phyloP scores from a whole-genome alignment of 768 basidiomycete species.

The Cystofilobasidium macerans region DNA sequence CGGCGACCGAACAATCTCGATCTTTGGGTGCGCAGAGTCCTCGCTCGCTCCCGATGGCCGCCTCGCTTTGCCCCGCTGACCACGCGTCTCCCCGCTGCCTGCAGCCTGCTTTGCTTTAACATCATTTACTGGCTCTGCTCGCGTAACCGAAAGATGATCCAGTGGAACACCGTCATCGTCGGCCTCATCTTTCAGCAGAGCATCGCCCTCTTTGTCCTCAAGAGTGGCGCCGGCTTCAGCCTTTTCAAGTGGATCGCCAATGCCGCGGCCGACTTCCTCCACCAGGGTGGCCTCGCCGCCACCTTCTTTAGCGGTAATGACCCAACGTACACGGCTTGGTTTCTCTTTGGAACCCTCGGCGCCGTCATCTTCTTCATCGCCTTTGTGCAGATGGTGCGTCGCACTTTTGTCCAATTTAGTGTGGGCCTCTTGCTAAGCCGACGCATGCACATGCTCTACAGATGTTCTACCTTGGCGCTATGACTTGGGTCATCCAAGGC shows the following conservation, averaged over 20 bases:
- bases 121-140: constrained; percentile 60
- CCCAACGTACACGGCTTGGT: constrained; percentile 1
- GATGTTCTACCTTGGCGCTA: constrained; percentile 53
- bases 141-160: constrained; percentile 51
- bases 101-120: constrained; percentile 63
- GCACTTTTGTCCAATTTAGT: constrained; percentile 14
- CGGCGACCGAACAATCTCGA: constrained; percentile 68
- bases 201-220: constrained; percentile 80
- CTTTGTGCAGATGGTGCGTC: constrained; percentile 62
- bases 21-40: constrained; percentile 43
- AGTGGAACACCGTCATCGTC: constrained; percentile 67
- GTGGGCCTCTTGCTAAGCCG: too few relatives aligned
- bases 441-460: neutral
- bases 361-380: constrained; percentile 91
- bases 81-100: too few relatives aligned
- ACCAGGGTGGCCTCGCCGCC: constrained; percentile 57
- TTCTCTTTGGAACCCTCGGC: constrained; percentile 41
- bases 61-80: too few relatives aligned
- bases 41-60: too few relatives aligned
- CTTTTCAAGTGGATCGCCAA: constrained; percentile 56
- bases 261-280: constrained; percentile 50
- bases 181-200: constrained; percentile 75
- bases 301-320: constrained; percentile 50
- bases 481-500: constrained; percentile 47
- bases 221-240: constrained; percentile 66